Conservation (phyloP, 352 stramenopile species). For the Phytophthora fragariaefolia region DNA sequence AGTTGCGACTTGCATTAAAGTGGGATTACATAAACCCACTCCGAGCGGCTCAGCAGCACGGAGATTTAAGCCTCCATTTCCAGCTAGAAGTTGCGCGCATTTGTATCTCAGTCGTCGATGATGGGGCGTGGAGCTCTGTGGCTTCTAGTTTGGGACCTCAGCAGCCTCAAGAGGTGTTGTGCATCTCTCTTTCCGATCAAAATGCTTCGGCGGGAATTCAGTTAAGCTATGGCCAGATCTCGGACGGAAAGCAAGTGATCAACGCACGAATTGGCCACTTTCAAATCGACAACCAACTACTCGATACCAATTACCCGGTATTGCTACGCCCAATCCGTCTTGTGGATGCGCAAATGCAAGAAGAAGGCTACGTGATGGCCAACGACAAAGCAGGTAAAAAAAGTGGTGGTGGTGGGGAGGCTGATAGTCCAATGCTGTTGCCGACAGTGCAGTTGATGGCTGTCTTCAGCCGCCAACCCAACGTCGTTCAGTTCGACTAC, state of each 20-base stretch:
- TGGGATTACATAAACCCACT: slow-evolving; percentile 79
- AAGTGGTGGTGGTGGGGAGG: slow-evolving; percentile 9
- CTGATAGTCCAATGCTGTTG: slow-evolving; percentile 50
- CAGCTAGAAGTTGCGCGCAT: slow-evolving; percentile 80
- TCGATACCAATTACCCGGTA: slow-evolving; percentile 88
- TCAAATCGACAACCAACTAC: slow-evolving; percentile 86
- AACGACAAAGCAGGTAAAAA: slow-evolving; percentile 30
- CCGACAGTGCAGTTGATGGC: slow-evolving; percentile 86
- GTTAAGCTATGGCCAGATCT: slow-evolving; percentile 74
- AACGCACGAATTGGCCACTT: slow-evolving; percentile 82
- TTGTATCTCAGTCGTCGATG: slow-evolving; percentile 79
- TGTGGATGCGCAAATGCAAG: slow-evolving; percentile 69
- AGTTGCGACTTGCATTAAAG: slow-evolving; percentile 77
- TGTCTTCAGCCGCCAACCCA: slow-evolving; percentile 67
- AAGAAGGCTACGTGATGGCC: slow-evolving; percentile 49
- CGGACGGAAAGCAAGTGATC: slow-evolving; percentile 75
- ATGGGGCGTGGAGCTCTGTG: slow-evolving; percentile 50
- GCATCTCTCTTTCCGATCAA: slow-evolving; percentile 74
- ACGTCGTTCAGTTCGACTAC: slow-evolving; percentile 85
- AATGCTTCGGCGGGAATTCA: slow-evolving; percentile 77
- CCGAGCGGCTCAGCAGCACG: slow-evolving; percentile 42
- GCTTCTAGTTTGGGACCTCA: slow-evolving; percentile 33
- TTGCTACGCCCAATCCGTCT: slow-evolving; percentile 75
- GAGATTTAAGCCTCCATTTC: slow-evolving; percentile 67
- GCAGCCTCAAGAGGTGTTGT: slow-evolving; percentile 71